A percentile compares a stretch with the other conserved stretches of the same genome.
These are phyloP conservation scores for Lactuca sativa DNA, from an alignment of 129 eudicot species.

Conservation along the genomic window DNA sequence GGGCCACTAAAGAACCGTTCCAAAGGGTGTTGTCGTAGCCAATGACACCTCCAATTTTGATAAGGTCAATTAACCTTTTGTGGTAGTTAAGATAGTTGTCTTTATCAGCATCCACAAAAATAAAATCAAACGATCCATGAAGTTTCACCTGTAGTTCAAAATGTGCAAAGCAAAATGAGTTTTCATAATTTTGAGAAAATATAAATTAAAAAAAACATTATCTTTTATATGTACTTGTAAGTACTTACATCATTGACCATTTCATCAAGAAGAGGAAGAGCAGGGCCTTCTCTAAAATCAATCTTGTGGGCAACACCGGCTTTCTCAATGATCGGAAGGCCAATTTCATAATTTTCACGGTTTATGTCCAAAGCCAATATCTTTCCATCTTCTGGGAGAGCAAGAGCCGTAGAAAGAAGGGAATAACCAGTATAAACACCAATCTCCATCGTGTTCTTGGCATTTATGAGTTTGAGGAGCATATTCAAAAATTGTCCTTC, in stretches of 20 bases:
- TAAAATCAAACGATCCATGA: constrained; percentile 40
- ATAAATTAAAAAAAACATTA: not conserved
- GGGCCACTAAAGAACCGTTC: constrained; percentile 36
- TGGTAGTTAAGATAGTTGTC: constrained; percentile 41
- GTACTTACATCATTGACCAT: constrained; percentile 27
- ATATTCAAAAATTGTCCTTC: constrained; percentile 57
- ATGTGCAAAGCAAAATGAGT: not conserved
- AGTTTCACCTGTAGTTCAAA: constrained; percentile 13
- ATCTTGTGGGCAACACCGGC: constrained; percentile 39
- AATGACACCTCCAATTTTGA: constrained; percentile 30
- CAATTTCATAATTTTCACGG: constrained; percentile 32
- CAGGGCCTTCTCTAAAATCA: constrained; percentile 37
- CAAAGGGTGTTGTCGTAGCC: constrained; percentile 40
- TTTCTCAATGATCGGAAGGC: constrained; percentile 35
- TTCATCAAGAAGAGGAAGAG: constrained; percentile 36
- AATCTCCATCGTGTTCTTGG: constrained; percentile 53
- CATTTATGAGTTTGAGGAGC: constrained; percentile 49
- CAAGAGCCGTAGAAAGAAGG: constrained; percentile 57
- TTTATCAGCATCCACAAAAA: constrained; percentile 36
- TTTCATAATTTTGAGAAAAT: not conserved
- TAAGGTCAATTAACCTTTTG: constrained; percentile 31
- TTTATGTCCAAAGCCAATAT: constrained; percentile 36
- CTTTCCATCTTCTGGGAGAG: constrained; percentile 58
- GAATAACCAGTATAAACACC: constrained; percentile 60
- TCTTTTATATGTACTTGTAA: not conserved